Base-by-base conservation (phyloP, 768 basidiomycete genomes). In the Cyathus striatus region DNA sequence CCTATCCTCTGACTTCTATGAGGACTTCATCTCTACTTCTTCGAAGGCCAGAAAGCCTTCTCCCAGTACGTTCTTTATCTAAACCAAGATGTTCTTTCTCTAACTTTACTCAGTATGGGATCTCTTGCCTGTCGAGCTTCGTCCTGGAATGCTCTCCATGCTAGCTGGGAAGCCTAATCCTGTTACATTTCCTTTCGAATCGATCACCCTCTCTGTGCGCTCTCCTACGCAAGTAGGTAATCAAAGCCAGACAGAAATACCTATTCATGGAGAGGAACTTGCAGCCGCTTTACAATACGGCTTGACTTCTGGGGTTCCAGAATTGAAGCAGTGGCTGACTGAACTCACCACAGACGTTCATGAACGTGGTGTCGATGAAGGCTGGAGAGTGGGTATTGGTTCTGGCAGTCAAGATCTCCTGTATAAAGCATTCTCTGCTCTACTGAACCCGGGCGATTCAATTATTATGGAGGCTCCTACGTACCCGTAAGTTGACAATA, bases 151-250 rank as follows among this genome's bases (percentile, higher is more conserved):
- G 27, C 73, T 88, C 42, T 81, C 79, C 2, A 58, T 86, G 38
- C 72, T 88, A 6, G 90, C 88, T 0, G 90, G 90, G 21, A 87
- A 88, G 57, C 89, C 89, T 10, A 88, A 90, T 53, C 70, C 78
- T n/a, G 64, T 69, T 21, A 82, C 86, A 20, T 91, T 90, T 65
- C 90, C 90, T 1, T 84, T 92, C 61, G 74, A 77, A 7, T 75
- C 79, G 2, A 64, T 92, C 49, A 76, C 73, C 38, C 71, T 83
- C 51, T 72, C 65, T 3, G 62, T 74, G 3, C 61, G 69, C 22
- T 65, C 70, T 20, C 68, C 68, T 6, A 55, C 57, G 16, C 45
- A 54, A 23, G 53, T 63, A 27, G 67, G 73, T 4, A 24, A 24
- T 17, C 25, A 27, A 5, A 6, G 17, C 6, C 20, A 33, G 5